phyloP scores from a whole-genome alignment of 1,284 basidiomycete species.

The Ustanciosporium gigantosporum region DNA sequence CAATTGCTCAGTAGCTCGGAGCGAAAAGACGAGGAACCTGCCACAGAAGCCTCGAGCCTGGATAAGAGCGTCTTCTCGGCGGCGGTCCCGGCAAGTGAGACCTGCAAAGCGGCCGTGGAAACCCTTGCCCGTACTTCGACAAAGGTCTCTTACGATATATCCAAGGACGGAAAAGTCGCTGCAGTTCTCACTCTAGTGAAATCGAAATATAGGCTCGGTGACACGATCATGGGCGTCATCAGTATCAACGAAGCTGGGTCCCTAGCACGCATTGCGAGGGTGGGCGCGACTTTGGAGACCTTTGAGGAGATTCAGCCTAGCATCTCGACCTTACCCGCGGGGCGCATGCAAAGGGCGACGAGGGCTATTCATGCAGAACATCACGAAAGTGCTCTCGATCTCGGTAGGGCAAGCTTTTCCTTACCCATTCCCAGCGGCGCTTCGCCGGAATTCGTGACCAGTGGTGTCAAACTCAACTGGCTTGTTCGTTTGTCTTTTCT shows the following conservation, averaged over 20 bases:
- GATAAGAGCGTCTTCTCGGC: neutral
- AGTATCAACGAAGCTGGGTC: slow-evolving; percentile 44
- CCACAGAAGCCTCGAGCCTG: neutral
- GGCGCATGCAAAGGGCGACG: slow-evolving; percentile 38
- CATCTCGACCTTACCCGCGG: slow-evolving; percentile 43
- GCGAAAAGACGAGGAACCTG: neutral
- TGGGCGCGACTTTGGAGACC: slow-evolving; percentile 54
- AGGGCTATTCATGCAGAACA: slow-evolving; percentile 48
- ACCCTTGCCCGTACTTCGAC: slow-evolving; percentile 82
- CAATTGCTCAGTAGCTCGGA: neutral
- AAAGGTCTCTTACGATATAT: slow-evolving; percentile 65
- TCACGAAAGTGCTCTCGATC: slow-evolving; percentile 52
- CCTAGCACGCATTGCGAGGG: slow-evolving; percentile 44
- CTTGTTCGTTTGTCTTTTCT: slow-evolving; percentile 50
- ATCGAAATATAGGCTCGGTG: slow-evolving; percentile 56
- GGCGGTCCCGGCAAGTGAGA: neutral
- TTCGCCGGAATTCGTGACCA: slow-evolving; percentile 54
- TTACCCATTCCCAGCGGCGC: slow-evolving; percentile 52
- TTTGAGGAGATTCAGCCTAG: slow-evolving; percentile 52
- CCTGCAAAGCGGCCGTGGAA: slow-evolving; percentile 84
- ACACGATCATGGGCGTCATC: slow-evolving; percentile 52
- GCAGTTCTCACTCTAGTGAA: slow-evolving; percentile 55
- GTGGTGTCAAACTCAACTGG: slow-evolving; percentile 53
- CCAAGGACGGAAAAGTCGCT: slow-evolving; percentile 56
- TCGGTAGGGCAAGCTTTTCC: slow-evolving; percentile 40